Conservation (phyloP, 1,284 basidiomycete genomes). For the Ustilago tritici region DNA sequence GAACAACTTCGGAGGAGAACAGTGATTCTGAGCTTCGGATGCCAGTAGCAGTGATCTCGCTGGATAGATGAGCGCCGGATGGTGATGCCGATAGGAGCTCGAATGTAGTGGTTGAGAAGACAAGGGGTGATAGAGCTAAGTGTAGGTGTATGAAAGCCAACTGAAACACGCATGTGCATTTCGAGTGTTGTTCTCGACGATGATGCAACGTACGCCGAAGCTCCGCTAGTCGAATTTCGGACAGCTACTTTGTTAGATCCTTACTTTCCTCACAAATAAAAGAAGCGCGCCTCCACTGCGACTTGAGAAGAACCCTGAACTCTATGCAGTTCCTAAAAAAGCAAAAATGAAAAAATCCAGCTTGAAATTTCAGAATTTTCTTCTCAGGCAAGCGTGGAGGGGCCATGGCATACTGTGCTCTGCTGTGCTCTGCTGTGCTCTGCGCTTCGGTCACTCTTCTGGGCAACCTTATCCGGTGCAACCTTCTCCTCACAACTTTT, state of each 20-base stretch:
- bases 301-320: conserved; percentile 17
- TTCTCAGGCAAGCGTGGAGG: not conserved
- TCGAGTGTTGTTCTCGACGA: conserved; percentile 15
- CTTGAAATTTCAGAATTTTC: conserved; percentile 11
- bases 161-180: conserved; percentile 8
- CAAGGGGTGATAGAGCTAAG: not conserved
- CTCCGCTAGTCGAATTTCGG: not conserved
- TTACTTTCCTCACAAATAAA: not conserved
- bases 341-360: not conserved
- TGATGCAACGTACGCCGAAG: conserved; percentile 19
- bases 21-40: too few relatives aligned
- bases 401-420: too few relatives aligned
- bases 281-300: not conserved
- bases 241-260: conserved; percentile 8
- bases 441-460: conserved; percentile 8
- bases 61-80: too few relatives aligned
- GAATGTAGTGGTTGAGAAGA: too few relatives aligned
- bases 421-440: too few relatives aligned
- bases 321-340: not conserved
- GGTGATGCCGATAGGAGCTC: too few relatives aligned
- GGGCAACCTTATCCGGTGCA: not conserved
- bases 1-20: too few relatives aligned
- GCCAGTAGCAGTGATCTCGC: too few relatives aligned
- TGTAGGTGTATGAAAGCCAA: not conserved
- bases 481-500: not conserved